Evolutionary conservation across 345 rosid genomes (phyloP), one percentile per base, ranked within the genome.

Genomic region (Bruguiera sexangula): DNA sequence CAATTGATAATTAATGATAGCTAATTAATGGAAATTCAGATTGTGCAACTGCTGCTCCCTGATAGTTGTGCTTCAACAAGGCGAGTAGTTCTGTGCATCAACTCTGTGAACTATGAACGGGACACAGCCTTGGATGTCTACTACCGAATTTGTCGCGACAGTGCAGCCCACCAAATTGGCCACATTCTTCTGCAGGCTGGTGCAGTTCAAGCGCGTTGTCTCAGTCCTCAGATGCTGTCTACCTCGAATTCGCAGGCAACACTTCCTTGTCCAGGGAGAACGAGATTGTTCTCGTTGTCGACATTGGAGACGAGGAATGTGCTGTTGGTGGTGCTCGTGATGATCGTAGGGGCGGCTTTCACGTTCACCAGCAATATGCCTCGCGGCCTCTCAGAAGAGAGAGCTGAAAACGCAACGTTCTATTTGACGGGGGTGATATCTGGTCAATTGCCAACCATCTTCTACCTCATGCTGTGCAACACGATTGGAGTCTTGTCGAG

Each of bases 101-200:
- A 69, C 65, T 60, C 65, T 20, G 8, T 10, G 46, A 69, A 69
- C 58, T 9, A 13, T 8, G 29, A 15, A 1, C 20, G 26, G 5
- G 19, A 24, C 9, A 59, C 72, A 1, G 57, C 65, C 13, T 8
- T 69, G 65, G 72, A 69, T 30, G 13, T 69, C 57, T 69, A 60
- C 46, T 19, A 69, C 54, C 21, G 5, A 51, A 60, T 13, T 29
- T 19, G 46, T 30, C 2, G n/a, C 26, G 36, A 39, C n/a, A 24
- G 6, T 19, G 29, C 54, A 16, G 18, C 65, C 3, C 39, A 6
- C 5, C n/a, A 69, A 58, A 69, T 69, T 4, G 65, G 72, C 29
- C 63, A 30, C 48, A 24, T 59, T 13, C 65, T 59, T n/a, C 65
- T 2, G 2, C 30, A 69, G 29, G 72, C 72, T 58, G 72, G 48